Conservation (phyloP, 257 asterid genomes). For the Solanum ossicruentum region DNA sequence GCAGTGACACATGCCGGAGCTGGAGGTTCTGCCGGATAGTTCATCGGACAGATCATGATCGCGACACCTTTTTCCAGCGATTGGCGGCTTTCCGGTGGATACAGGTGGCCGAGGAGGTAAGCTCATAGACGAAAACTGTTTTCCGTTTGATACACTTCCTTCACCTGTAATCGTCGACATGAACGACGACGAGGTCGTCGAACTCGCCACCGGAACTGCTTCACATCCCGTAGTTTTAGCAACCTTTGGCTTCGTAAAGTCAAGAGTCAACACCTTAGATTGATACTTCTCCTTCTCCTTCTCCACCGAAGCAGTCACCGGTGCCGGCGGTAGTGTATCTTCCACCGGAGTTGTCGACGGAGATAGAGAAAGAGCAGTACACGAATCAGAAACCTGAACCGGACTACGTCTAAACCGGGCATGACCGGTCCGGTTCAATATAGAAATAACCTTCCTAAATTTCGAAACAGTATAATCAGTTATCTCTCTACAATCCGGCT, state of each 20-base stretch:
- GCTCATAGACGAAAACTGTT: conserved; percentile 29
- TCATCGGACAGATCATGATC: conserved; percentile 46
- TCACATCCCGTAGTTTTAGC: not conserved
- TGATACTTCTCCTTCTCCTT: not conserved
- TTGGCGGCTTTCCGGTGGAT: conserved; percentile 59
- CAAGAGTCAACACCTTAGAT: conserved; percentile 32
- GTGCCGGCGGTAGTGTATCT: not conserved
- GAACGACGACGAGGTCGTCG: conserved; percentile 40
- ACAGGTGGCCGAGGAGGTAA: conserved; percentile 20
- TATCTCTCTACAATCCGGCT: conserved; percentile 46
- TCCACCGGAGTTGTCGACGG: not conserved
- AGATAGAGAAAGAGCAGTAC: not conserved
- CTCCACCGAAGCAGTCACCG: not conserved
- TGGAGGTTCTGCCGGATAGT: conserved; percentile 42
- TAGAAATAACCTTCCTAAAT: conserved; percentile 31
- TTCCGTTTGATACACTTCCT: conserved; percentile 72
- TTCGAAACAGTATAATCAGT: conserved; percentile 66
- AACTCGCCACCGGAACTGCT: not conserved
- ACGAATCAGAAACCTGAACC: conserved; percentile 15
- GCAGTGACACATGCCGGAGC: conserved; percentile 58
- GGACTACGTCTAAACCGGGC: conserved; percentile 77
- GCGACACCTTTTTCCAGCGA: conserved; percentile 49
- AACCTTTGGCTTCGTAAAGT: conserved; percentile 25
- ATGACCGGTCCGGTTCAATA: conserved; percentile 55
- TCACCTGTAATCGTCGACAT: conserved; percentile 68